Percentiles rank a stretch among this genome's conserved stretches.
Evolutionary conservation across 495 filamentous ascomycete species (phyloP).

Genomic region (Annulohypoxylon maeteangense): DNA sequence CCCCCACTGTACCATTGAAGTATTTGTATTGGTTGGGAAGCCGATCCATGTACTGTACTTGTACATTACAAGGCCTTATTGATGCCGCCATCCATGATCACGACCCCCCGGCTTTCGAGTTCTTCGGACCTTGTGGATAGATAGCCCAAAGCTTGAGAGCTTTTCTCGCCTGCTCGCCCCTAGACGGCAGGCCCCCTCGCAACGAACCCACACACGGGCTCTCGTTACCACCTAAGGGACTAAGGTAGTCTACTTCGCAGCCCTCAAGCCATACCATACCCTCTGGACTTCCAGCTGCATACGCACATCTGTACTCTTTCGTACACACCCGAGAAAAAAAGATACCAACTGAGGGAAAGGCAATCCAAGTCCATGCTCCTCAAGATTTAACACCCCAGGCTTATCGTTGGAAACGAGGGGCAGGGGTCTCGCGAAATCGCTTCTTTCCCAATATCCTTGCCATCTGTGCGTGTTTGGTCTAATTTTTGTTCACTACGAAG

Average conservation of each 20-base stretch:
- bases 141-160: conserved; percentile 25
- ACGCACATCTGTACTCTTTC: conserved; percentile 20
- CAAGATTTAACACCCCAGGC: conserved; percentile 26
- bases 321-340: conserved; percentile 36
- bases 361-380: conserved; percentile 26
- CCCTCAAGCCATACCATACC: background rate
- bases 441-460: conserved; percentile 33
- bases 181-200: conserved; percentile 25
- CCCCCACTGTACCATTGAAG: conserved; percentile 37
- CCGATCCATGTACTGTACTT: conserved; percentile 37
- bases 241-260: conserved; percentile 19
- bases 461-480: conserved; percentile 38
- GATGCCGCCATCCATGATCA: conserved; percentile 41
- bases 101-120: conserved; percentile 31
- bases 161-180: conserved; percentile 22
- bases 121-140: conserved; percentile 34
- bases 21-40: conserved; percentile 39
- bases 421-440: conserved; percentile 38
- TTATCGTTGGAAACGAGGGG: conserved; percentile 41
- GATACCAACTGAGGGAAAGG: conserved; percentile 27
- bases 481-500: conserved; percentile 11
- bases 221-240: conserved; percentile 18
- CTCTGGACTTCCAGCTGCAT: conserved; percentile 13
- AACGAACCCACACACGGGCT: conserved; percentile 28
- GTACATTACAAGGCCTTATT: conserved; percentile 29